Base-by-base conservation (phyloP, 1,139 yeast genomes). In the Chernovozyma aurita region DNA sequence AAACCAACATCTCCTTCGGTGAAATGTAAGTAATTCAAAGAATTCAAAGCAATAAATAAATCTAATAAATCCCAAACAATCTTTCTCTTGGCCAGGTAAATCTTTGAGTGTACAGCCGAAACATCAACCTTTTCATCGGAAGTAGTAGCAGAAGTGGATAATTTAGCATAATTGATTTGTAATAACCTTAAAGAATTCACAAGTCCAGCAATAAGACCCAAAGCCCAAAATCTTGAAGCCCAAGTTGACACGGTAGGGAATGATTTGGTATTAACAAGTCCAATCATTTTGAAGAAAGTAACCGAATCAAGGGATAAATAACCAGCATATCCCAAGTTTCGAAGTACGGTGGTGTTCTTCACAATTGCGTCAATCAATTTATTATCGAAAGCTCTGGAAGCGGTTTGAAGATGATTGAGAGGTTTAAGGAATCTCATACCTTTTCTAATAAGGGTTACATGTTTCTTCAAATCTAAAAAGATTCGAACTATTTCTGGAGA, bases 401-500 rank as follows among this genome's bases (percentile, higher is more conserved):
- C 88, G 13, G 78, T 72, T 51, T 82, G 81, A 41, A 85, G 57
- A 57, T 85, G 90, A 53, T 73, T 74, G 52, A 90, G 63, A 1
- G 95, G 95, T 63, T 88, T 90, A 47, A 88, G 77, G 55, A 83
- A 80, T 52, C 97, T 76, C 72, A 90, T 66, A 16, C 90, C 80
- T 65, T 90, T 90, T 58, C 97, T 79, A 42, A 87, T 73, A 45
- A 84, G 66, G 14, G 86, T 78, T 27, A 82, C 70, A 44, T 81
- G 79, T 34, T 59, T 57, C 57, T 79, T 81, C 39, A 84, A 55
- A 17, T 68, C 64, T 46, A 67, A 67, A 61, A 79, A 73, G 39
- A 72, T 56, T 41, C 63, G 66, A 31, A 81, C 73, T 16, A 75
- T 53, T 34, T 72, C 70, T 35, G 66, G 60, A 16, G 78, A 53